Percentiles rank a stretch among this genome's conserved stretches.
These are phyloP conservation scores for Schrenkiella parvula DNA, from an alignment of 345 rosid genomes.

Conservation along the genomic window DNA sequence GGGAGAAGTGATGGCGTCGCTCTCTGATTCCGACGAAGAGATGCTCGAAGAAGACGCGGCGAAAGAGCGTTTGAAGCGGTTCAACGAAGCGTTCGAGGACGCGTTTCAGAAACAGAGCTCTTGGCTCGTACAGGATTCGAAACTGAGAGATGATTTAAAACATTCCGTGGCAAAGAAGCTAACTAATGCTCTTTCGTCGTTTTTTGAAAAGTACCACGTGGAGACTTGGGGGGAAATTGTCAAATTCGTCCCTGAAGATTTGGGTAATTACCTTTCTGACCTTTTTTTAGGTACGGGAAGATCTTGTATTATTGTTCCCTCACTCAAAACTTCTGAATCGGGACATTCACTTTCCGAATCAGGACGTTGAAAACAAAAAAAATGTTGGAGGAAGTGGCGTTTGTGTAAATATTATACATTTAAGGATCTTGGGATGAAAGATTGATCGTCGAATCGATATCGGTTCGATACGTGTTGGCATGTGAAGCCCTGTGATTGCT, in stretches of 20 bases:
- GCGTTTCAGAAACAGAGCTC: constrained; percentile 46
- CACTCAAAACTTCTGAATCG: constrained; percentile 1
- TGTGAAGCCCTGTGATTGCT: not conserved
- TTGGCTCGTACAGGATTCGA: constrained; percentile 60
- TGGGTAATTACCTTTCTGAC: constrained; percentile 53
- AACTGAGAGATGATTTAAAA: constrained; percentile 53
- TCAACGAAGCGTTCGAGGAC: constrained; percentile 56
- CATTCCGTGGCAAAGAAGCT: constrained; percentile 43
- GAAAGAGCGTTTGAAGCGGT: constrained; percentile 41
- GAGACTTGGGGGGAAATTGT: constrained; percentile 32
- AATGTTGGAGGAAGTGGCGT: not conserved
- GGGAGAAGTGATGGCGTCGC: constrained; percentile 48
- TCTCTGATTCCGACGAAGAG: constrained; percentile 36
- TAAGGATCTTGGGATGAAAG: not conserved
- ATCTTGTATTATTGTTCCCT: constrained; percentile 5
- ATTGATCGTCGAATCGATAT: not conserved
- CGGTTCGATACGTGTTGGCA: not conserved
- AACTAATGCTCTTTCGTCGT: constrained; percentile 29
- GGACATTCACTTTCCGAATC: constrained; percentile 1
- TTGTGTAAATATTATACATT: constrained; percentile 12
- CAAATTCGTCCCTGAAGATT: constrained; percentile 59
- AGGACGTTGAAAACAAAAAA: not conserved
- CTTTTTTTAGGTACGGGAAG: constrained; percentile 32
- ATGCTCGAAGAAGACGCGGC: constrained; percentile 29
- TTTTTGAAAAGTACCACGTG: constrained; percentile 37